Percentiles rank a stretch among this genome's conserved stretches.
Evolutionary conservation across 2,329 filamentous ascomycete genomes (phyloP).

Genomic region (Hyphodiscus sp.): DNA sequence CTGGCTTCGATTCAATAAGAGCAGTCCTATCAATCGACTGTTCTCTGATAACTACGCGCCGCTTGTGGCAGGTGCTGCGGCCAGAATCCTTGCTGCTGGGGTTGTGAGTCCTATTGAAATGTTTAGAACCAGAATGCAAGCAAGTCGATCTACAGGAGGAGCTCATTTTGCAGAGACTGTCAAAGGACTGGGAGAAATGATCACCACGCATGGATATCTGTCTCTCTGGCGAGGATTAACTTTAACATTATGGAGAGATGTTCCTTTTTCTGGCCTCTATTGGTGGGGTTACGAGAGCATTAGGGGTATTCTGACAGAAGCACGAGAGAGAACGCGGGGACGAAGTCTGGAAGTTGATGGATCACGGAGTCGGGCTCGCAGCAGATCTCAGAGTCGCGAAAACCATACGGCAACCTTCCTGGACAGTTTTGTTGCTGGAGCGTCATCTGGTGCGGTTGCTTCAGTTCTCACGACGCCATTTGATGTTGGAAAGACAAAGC

Average conservation of each 20-base stretch:
- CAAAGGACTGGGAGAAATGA: slow-evolving; percentile 71
- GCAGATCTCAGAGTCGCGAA: slow-evolving; percentile 56
- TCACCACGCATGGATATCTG: slow-evolving; percentile 65
- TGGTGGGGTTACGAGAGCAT: slow-evolving; percentile 97
- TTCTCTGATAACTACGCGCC: slow-evolving; percentile 69
- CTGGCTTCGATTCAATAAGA: slow-evolving; percentile 71
- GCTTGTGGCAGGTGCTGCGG: slow-evolving; percentile 70
- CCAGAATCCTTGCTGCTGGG: slow-evolving; percentile 73
- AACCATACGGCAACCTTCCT: slow-evolving; percentile 72
- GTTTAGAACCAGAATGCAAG: slow-evolving; percentile 87
- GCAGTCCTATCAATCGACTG: slow-evolving; percentile 62
- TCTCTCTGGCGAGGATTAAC: slow-evolving; percentile 88
- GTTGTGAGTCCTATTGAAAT: slow-evolving; percentile 89
- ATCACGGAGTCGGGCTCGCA: slow-evolving; percentile 37
- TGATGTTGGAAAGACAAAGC: slow-evolving; percentile 93
- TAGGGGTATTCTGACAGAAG: slow-evolving; percentile 62
- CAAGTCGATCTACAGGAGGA: slow-evolving; percentile 51
- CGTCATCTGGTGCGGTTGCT: slow-evolving; percentile 74
- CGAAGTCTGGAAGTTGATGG: slow-evolving; percentile 35
- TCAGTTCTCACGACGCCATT: slow-evolving; percentile 91
- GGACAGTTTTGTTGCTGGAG: slow-evolving; percentile 86
- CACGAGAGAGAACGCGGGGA: slow-evolving; percentile 49
- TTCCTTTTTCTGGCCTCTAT: slow-evolving; percentile 94
- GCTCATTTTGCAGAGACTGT: slow-evolving; percentile 76
- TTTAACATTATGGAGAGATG: slow-evolving; percentile 91